Evolutionary conservation across 352 stramenopile genomes (phyloP), one percentile per base, ranked within the genome.

Genomic region (Pythium volutum): DNA sequence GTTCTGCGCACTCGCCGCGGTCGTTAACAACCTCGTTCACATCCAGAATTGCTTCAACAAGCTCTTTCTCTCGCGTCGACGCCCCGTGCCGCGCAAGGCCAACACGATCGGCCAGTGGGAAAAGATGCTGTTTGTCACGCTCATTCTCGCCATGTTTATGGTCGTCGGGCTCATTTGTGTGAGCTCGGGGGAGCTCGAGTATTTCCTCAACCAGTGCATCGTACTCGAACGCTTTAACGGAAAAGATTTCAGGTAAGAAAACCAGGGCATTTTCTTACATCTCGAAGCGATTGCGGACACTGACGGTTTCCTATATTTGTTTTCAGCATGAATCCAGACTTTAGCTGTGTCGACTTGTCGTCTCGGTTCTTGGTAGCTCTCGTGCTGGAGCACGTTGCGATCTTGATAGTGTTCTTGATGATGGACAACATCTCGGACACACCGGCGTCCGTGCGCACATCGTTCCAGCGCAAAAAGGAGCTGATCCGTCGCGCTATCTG

Each of bases 71-170:
- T 72, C 89, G 22, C 77, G 80, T 26, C 75, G 85, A 12, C 73
- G 83, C 8, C 81, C 81, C 3, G 84, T 95, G 34, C 85, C 85
- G 10, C 80, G 84, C 16, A 93, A 92, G 41, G 67, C 85, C 25
- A 93, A 95, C 67, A 93, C 78, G 47, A 93, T 95, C 48, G 83
- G 83, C 6, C 85, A 93, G 52, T 95, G 85, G 85, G 85, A 95
- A 53, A 95, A 93, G 36, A 90, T 89, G 69, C 69, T 94, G 2
- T 91, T 91, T 46, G 89, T 88, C 52, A 94, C 85, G 22, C 68
- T 94, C 22, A 78, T 94, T 27, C 64, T 94, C 10, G 85, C 79
- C 25, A 81, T 94, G 9, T 94, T 92, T 59, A 77, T 91, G 48
- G 81, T 94, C 46, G 85, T 91, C 22, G 82, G 85, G 0, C 79